Conservation (phyloP, 139 green algal genomes). For the Chlamydomonas schloesseri region DNA sequence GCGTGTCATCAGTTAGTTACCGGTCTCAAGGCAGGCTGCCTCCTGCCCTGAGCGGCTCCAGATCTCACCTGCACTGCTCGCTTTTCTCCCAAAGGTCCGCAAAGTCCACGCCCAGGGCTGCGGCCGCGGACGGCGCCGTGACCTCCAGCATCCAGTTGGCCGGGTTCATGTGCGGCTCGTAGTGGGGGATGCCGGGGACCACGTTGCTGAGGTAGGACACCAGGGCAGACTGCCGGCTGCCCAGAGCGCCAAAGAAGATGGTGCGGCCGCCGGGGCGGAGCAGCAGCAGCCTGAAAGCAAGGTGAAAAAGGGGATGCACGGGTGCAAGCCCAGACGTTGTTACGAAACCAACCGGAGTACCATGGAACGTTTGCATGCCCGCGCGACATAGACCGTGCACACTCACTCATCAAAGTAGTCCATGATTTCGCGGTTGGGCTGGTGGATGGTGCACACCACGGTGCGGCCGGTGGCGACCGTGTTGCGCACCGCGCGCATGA, state of each 20-base stretch:
- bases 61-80: background rate
- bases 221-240: constrained; percentile 62
- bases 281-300: constrained; percentile 69
- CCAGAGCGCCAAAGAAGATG: constrained; percentile 85
- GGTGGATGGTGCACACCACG: constrained; percentile 94
- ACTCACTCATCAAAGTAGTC: constrained; percentile 47
- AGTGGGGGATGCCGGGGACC: background rate
- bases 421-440: constrained; percentile 85
- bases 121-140: background rate
- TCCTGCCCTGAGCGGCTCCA: background rate
- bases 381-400: too few relatives aligned
- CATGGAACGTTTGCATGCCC: too few relatives aligned
- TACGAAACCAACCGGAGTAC: too few relatives aligned
- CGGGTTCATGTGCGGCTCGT: constrained; percentile 67
- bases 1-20: too few relatives aligned
- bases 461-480: constrained; percentile 83
- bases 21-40: too few relatives aligned
- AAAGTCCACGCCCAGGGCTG: background rate
- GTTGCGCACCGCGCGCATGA: constrained; percentile 88
- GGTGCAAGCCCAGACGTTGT: too few relatives aligned
- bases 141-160: constrained; percentile 88
- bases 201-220: constrained; percentile 67
- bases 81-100: background rate
- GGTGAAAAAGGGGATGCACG: background rate
- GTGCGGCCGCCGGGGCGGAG: constrained; percentile 73